These are phyloP conservation scores for Fraxinus pennsylvanica DNA, from an alignment of 257 asterid species.

Conservation along the genomic window DNA sequence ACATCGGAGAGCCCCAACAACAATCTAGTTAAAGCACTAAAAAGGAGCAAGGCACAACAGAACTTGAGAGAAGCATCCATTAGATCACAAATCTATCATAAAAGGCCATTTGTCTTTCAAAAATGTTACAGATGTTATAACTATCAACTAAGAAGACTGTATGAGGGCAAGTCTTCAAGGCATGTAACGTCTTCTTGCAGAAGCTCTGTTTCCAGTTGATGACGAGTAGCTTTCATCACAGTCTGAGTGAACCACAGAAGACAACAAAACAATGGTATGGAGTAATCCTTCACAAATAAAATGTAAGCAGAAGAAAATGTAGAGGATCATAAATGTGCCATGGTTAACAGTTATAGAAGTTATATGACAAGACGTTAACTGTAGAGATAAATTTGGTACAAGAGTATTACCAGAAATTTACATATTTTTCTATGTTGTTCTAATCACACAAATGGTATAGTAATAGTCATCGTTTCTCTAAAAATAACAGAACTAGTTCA, in stretches of 20 bases:
- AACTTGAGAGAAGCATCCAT: conserved; percentile 16
- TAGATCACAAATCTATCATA: conserved; percentile 26
- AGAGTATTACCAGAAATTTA: background rate
- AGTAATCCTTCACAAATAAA: background rate
- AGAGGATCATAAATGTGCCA: background rate
- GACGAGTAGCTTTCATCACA: conserved; percentile 98
- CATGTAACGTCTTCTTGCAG: conserved; percentile 70
- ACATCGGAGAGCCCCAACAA: background rate
- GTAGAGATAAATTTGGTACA: background rate
- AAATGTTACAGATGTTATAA: conserved; percentile 24
- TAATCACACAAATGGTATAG: background rate
- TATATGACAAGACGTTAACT: background rate
- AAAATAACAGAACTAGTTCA: background rate
- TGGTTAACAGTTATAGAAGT: background rate
- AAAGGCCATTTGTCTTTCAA: conserved; percentile 25
- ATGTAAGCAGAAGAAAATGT: background rate
- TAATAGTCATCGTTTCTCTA: background rate
- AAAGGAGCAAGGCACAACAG: conserved; percentile 3
- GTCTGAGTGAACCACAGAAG: conserved; percentile 40
- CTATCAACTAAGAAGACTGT: conserved; percentile 67
- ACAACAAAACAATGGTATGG: background rate
- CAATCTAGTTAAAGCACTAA: background rate
- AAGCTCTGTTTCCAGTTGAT: conserved; percentile 90
- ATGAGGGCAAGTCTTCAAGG: conserved; percentile 90
- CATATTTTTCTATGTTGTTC: background rate